phyloP scores from a whole-genome alignment of 108 stramenopile genomes.

The Nitzschia sp. region DNA sequence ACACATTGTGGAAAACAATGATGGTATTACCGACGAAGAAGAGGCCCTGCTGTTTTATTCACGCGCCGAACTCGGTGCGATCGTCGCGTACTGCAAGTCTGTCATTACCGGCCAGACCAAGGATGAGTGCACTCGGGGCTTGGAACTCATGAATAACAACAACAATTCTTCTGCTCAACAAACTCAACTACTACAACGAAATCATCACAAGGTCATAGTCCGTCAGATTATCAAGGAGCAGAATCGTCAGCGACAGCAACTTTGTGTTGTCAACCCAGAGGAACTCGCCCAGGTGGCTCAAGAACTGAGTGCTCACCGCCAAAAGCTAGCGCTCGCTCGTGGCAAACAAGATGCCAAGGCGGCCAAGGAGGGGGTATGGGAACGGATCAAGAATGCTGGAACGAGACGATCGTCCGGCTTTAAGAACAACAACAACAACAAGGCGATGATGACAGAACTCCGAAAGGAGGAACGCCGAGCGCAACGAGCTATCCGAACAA shows the following conservation, averaged over 20 bases:
- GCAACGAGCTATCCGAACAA: not conserved
- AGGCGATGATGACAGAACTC: no score
- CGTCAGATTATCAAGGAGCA: not conserved
- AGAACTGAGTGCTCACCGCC: not conserved
- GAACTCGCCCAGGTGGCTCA: not conserved
- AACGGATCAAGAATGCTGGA: not conserved
- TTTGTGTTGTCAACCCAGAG: not conserved
- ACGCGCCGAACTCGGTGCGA: not conserved
- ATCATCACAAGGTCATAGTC: not conserved
- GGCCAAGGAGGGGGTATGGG: not conserved
- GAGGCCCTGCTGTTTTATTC: not conserved
- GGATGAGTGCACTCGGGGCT: not conserved
- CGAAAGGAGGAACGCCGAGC: not conserved
- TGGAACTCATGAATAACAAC: not conserved
- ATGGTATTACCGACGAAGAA: not conserved
- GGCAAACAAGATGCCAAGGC: conserved; percentile 9
- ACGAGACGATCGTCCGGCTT: not conserved
- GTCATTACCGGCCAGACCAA: not conserved
- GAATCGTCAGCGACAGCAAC: not conserved
- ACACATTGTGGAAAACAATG: not conserved
- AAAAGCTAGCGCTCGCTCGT: not conserved
- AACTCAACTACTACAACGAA: no score
- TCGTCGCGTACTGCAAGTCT: not conserved
- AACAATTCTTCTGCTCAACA: no score
- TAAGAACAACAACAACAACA: not conserved